These are phyloP conservation scores for Aspergillus sp. DNA, from an alignment of 2,329 filamentous ascomycete genomes.

Conservation along the genomic window DNA sequence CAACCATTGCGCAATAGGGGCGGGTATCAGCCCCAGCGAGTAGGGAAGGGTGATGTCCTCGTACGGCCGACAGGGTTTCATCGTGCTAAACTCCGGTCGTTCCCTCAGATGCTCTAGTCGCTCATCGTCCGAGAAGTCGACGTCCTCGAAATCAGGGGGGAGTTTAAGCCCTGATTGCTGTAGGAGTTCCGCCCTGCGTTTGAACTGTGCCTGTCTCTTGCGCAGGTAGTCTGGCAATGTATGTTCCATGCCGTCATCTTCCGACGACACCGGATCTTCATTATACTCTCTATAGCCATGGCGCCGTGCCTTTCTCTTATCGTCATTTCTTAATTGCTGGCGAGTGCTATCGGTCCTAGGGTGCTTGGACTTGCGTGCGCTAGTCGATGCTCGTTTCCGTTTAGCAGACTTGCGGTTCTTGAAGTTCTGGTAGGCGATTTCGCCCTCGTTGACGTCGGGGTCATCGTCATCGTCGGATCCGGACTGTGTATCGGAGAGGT, in stretches of 20 bases:
- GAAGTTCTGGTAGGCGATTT: constrained; percentile 54
- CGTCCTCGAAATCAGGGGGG: constrained; percentile 68
- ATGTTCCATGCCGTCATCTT: constrained; percentile 51
- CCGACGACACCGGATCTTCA: constrained; percentile 43
- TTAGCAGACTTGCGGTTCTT: constrained; percentile 53
- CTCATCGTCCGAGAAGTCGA: constrained; percentile 70
- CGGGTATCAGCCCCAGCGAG: constrained; percentile 76
- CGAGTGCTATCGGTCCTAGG: constrained; percentile 38
- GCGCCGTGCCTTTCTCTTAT: constrained; percentile 7
- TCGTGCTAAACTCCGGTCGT: constrained; percentile 60
- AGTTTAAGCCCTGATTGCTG: constrained; percentile 64
- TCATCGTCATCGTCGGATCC: constrained; percentile 18
- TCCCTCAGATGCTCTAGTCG: constrained; percentile 56
- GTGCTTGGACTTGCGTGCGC: constrained; percentile 41
- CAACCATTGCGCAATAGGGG: constrained; percentile 82
- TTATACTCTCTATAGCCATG: constrained; percentile 34
- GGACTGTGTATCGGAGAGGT: constrained; percentile 9
- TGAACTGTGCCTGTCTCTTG: constrained; percentile 62
- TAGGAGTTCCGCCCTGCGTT: constrained; percentile 52
- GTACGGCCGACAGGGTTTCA: constrained; percentile 61
- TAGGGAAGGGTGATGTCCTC: constrained; percentile 67
- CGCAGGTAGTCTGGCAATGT: constrained; percentile 67
- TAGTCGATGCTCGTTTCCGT: constrained; percentile 46
- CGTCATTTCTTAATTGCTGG: constrained; percentile 24
- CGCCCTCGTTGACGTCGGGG: constrained; percentile 33